Evolutionary conservation across 768 basidiomycete species (phyloP).

Genomic region (Leccinum uliginosum): DNA sequence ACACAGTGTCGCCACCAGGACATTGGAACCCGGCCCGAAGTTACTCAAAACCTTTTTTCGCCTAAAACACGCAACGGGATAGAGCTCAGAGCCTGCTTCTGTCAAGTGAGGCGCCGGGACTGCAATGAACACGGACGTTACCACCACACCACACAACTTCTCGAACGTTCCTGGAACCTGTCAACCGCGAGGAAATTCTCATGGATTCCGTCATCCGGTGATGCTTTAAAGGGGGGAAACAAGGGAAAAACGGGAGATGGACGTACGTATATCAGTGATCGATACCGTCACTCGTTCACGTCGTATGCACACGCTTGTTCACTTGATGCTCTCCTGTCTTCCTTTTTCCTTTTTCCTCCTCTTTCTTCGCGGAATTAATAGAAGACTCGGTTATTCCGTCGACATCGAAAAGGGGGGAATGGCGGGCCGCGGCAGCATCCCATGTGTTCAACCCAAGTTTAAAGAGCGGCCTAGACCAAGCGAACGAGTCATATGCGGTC

Average conservation of each 20-base stretch:
- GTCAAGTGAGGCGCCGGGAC: background rate
- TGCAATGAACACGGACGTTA: background rate
- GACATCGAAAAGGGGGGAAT: background rate
- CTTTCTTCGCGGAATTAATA: conserved; percentile 11
- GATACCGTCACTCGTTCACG: background rate
- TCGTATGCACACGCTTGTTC: background rate
- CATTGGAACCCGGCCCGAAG: conserved; percentile 9
- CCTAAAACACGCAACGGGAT: background rate
- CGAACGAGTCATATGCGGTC: background rate
- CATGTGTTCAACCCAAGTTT: background rate
- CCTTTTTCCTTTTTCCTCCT: background rate
- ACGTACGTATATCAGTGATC: conserved; percentile 8
- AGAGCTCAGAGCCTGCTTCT: background rate
- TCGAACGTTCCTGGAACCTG: conserved; percentile 10
- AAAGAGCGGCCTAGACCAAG: background rate
- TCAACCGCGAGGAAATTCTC: conserved; percentile 1
- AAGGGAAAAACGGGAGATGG: background rate
- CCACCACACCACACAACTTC: background rate
- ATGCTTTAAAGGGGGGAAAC: background rate
- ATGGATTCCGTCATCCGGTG: conserved; percentile 17
- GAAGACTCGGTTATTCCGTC: background rate
- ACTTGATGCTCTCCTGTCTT: background rate
- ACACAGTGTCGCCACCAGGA: background rate
- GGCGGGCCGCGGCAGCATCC: background rate
- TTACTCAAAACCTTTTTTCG: background rate